Percentiles rank a stretch among this genome's conserved stretches.
Evolutionary conservation across 176 grass and related monocot species (phyloP).

Genomic region (Phyllostachys edulis): DNA sequence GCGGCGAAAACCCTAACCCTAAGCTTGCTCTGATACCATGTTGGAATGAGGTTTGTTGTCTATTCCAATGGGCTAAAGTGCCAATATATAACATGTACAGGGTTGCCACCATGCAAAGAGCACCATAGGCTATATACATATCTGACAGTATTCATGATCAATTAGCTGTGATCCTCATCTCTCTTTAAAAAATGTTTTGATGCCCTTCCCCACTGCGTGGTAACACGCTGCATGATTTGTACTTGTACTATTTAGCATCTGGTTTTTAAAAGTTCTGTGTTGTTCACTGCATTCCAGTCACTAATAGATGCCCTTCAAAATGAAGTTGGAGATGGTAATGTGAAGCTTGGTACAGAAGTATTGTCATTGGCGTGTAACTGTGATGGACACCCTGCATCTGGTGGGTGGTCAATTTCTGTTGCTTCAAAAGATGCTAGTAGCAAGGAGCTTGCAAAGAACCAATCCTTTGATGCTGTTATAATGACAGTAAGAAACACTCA

Average conservation of each 20-base stretch:
- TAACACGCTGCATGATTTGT: constrained; percentile 4
- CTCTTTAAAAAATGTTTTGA: not conserved
- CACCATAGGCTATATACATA: no score
- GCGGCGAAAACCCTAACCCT: no score
- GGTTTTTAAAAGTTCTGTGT: constrained; percentile 12
- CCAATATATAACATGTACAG: no score
- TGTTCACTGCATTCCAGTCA: constrained; percentile 52
- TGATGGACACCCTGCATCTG: constrained; percentile 48
- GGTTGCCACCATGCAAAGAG: no score
- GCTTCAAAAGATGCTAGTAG: constrained; percentile 49
- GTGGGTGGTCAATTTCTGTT: constrained; percentile 76
- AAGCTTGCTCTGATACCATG: no score
- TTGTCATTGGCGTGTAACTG: constrained; percentile 72
- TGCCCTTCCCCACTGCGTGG: not conserved
- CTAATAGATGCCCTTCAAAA: constrained; percentile 73
- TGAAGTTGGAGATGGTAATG: constrained; percentile 75
- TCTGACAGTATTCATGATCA: not conserved
- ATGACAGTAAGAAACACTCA: constrained; percentile 83
- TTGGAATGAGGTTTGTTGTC: no score
- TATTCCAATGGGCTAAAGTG: no score
- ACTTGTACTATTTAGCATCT: constrained; percentile 13
- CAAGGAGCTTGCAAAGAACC: constrained; percentile 49
- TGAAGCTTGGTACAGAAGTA: constrained; percentile 86
- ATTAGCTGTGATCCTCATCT: not conserved
- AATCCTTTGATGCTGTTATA: constrained; percentile 93